phyloP scores from a whole-genome alignment of 2,329 filamentous ascomycete species.

The Apiospora aurea region DNA sequence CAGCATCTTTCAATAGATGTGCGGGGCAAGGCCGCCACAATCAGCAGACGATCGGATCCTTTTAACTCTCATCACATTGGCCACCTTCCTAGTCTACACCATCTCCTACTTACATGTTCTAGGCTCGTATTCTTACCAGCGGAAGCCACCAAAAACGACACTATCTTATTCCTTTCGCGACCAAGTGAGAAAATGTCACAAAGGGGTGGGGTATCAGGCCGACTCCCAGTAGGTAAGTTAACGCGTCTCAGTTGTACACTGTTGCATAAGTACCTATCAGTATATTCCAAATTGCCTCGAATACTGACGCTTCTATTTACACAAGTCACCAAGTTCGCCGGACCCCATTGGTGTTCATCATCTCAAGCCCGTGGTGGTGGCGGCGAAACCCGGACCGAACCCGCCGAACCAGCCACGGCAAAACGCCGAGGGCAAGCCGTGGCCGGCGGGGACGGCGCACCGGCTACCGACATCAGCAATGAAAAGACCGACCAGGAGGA shows the following conservation, averaged over 20 bases:
- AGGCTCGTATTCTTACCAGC: neutral
- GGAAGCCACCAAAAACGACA: neutral
- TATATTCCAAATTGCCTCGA: neutral
- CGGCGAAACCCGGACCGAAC: neutral
- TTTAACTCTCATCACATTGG: neutral
- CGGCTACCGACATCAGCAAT: no score
- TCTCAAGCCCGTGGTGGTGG: neutral
- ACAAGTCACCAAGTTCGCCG: slow-evolving; percentile 8
- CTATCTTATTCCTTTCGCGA: neutral
- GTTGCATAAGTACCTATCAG: neutral
- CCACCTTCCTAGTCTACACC: neutral
- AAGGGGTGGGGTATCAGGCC: neutral
- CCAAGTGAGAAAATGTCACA: neutral
- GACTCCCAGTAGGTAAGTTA: neutral
- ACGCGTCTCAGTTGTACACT: neutral
- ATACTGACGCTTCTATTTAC: neutral
- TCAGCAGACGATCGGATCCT: neutral
- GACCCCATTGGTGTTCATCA: neutral
- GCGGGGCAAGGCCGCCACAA: neutral
- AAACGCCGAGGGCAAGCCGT: neutral
- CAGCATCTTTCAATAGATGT: neutral
- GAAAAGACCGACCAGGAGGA: neutral
- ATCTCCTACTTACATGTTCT: neutral
- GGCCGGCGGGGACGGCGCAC: no score
- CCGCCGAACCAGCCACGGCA: neutral